Conservation (phyloP, 2,329 filamentous ascomycete species). For the Colletotrichum acutatum region DNA sequence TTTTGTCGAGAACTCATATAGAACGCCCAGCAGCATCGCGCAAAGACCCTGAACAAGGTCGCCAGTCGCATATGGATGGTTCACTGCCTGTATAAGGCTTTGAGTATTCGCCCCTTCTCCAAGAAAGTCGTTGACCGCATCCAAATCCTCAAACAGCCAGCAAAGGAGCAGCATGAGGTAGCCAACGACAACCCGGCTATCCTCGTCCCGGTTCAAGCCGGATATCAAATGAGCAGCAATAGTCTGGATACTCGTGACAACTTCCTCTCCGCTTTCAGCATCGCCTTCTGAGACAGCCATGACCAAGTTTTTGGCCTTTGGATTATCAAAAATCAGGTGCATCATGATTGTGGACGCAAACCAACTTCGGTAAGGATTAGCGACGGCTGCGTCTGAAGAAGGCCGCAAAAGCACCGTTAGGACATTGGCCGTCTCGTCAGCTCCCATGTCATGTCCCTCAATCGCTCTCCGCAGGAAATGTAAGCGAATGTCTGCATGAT, state of each 20-base stretch:
- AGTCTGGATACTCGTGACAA: constrained; percentile 92
- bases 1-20: constrained; percentile 98
- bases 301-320: constrained; percentile 80
- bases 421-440: constrained; percentile 88
- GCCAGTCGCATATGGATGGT: constrained; percentile 67
- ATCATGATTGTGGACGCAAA: constrained; percentile 89
- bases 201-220: constrained; percentile 79
- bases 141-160: constrained; percentile 93
- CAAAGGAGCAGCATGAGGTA: constrained; percentile 90
- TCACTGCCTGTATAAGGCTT: constrained; percentile 79
- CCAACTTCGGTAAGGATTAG: constrained; percentile 89
- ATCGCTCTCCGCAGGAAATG: constrained; percentile 93
- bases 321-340: constrained; percentile 84
- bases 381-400: constrained; percentile 66
- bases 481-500: constrained; percentile 81
- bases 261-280: constrained; percentile 89
- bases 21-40: constrained; percentile 84
- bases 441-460: constrained; percentile 81
- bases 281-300: constrained; percentile 91
- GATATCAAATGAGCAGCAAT: constrained; percentile 87
- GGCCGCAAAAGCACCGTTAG: constrained; percentile 83
- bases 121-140: constrained; percentile 92
- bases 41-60: constrained; percentile 84
- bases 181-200: constrained; percentile 82
- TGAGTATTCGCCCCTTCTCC: constrained; percentile 94